These are phyloP conservation scores for Nothophaeocryptopus gaeumannii DNA, from an alignment of 2,329 filamentous ascomycete species.

Conservation along the genomic window DNA sequence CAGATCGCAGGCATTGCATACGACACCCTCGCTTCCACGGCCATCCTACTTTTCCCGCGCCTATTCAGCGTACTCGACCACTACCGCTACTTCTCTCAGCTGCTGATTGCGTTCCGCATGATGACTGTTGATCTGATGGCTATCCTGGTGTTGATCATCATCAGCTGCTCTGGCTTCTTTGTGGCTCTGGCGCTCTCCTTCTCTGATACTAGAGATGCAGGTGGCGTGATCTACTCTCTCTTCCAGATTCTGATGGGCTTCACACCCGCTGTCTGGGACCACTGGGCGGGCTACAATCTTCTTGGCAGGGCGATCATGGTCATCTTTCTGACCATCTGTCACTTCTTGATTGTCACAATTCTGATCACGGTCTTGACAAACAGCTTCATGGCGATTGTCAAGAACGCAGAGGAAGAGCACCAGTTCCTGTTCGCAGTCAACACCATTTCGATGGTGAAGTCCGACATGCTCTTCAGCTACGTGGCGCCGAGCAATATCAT, in stretches of 20 bases:
- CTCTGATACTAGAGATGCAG: constrained; percentile 64
- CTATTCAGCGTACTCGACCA: constrained; percentile 92
- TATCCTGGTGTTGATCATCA: constrained; percentile 77
- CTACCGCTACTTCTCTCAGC: constrained; percentile 92
- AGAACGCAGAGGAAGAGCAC: constrained; percentile 90
- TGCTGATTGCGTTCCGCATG: constrained; percentile 88
- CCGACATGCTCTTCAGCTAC: constrained; percentile 93
- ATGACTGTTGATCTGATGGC: constrained; percentile 90
- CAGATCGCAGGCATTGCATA: constrained; percentile 81
- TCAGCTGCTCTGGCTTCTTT: constrained; percentile 91
- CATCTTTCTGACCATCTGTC: constrained; percentile 87
- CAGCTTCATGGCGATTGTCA: constrained; percentile 91
- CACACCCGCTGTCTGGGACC: constrained; percentile 89
- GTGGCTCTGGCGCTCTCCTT: constrained; percentile 88
- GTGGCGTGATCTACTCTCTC: constrained; percentile 79
- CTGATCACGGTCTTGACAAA: constrained; percentile 94
- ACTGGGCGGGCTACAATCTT: constrained; percentile 76
- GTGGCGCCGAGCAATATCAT: constrained; percentile 88
- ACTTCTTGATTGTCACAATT: constrained; percentile 92
- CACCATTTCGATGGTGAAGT: constrained; percentile 96
- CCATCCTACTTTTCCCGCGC: constrained; percentile 82
- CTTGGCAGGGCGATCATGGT: constrained; percentile 74
- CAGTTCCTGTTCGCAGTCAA: constrained; percentile 93
- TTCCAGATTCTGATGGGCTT: constrained; percentile 97
- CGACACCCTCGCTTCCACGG: constrained; percentile 88